These are phyloP conservation scores for Sequoiadendron giganteum DNA, from an alignment of 75 land plant genomes.

Conservation along the genomic window DNA sequence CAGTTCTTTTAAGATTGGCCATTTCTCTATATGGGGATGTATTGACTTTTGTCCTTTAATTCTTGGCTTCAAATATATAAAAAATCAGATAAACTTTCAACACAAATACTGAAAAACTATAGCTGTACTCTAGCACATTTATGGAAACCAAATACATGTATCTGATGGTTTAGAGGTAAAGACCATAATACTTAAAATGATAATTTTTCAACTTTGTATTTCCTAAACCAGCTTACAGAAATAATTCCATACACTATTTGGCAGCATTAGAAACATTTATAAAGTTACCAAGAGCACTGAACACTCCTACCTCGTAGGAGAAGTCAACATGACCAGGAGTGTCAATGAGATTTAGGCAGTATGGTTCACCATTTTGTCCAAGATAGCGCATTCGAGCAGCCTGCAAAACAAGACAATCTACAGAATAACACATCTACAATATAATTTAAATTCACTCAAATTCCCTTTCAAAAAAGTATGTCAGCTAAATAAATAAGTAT, in stretches of 20 bases:
- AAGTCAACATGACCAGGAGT: slow-evolving; percentile 99
- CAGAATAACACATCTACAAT: not conserved
- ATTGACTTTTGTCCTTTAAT: not conserved
- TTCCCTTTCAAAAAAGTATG: not conserved
- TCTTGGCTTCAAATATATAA: not conserved
- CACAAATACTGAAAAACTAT: not conserved
- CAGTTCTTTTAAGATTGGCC: not conserved
- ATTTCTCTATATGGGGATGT: not conserved
- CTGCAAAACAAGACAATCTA: slow-evolving; percentile 27
- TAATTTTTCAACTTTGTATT: not conserved
- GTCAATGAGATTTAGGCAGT: slow-evolving; percentile 94
- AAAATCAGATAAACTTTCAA: not conserved
- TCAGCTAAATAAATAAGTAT: not conserved
- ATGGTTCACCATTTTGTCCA: slow-evolving; percentile 52
- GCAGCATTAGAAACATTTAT: not conserved
- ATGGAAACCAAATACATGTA: not conserved
- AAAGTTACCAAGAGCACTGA: not conserved
- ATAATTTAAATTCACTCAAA: not conserved
- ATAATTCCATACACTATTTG: not conserved
- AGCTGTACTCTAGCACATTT: not conserved
- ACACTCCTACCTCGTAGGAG: slow-evolving; percentile 83
- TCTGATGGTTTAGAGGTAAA: not conserved
- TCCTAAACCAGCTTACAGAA: slow-evolving; percentile 4
- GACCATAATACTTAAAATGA: not conserved
- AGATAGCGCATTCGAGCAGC: slow-evolving; percentile 98